Conservation (phyloP, 768 basidiomycete species). For the Phlebiopsis gigantea region DNA sequence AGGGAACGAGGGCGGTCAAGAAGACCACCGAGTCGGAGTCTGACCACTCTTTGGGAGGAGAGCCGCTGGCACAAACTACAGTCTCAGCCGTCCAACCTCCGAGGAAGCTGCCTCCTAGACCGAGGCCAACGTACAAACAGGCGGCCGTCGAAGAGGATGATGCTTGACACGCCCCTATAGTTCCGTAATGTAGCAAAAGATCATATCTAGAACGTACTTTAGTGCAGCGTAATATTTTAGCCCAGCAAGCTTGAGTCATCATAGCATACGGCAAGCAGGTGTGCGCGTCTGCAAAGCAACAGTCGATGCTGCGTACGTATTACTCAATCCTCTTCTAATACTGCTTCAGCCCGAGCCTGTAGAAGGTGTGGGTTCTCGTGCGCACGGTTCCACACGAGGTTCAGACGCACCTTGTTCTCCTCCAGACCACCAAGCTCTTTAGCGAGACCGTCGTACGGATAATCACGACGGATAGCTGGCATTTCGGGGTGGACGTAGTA, state of each 20-base stretch:
- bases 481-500: slow-evolving; percentile 54
- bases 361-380: background rate
- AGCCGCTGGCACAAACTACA: background rate
- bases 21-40: background rate
- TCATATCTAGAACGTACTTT: background rate
- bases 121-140: slow-evolving; percentile 1
- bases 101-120: background rate
- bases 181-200: background rate
- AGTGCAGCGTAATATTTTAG: background rate
- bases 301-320: background rate
- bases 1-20: slow-evolving; percentile 1
- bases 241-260: no score
- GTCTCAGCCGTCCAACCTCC: background rate
- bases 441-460: slow-evolving; percentile 71
- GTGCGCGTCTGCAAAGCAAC: background rate
- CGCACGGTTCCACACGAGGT: background rate
- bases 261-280: background rate
- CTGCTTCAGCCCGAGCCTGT: slow-evolving; percentile 14
- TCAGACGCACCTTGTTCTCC: slow-evolving; percentile 61
- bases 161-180: background rate
- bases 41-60: background rate
- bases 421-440: slow-evolving; percentile 75
- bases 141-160: background rate
- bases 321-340: slow-evolving; percentile 12
- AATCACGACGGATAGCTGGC: slow-evolving; percentile 66